Conservation (phyloP, 1,284 basidiomycete genomes). For the Ceratorhiza oryzae-sativae region DNA sequence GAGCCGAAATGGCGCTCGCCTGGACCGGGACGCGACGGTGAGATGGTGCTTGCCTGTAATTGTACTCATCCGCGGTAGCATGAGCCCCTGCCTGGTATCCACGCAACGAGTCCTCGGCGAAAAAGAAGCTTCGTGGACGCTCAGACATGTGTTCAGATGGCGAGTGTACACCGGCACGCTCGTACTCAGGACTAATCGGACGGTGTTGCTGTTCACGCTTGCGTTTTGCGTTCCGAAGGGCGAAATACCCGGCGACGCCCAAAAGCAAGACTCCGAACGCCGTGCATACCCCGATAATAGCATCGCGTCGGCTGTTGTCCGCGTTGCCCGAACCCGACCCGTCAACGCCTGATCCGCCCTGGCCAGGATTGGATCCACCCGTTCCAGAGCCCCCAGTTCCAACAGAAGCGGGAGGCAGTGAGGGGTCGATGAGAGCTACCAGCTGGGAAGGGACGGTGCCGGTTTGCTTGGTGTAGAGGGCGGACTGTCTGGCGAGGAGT, state of each 20-base stretch:
- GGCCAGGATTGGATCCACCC: constrained; percentile 42
- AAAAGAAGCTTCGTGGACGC: constrained; percentile 78
- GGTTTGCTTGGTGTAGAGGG: constrained; percentile 63
- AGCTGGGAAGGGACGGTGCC: constrained; percentile 53
- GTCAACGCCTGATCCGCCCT: constrained; percentile 44
- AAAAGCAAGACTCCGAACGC: constrained; percentile 75
- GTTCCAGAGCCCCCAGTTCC: constrained; percentile 47
- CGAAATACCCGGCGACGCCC: constrained; percentile 68
- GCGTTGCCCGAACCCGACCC: constrained; percentile 37
- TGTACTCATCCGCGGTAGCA: constrained; percentile 49
- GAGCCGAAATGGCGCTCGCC: constrained; percentile 66
- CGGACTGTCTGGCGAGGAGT: constrained; percentile 52
- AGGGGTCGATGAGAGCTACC: constrained; percentile 66
- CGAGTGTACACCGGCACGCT: constrained; percentile 51
- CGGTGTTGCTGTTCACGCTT: constrained; percentile 67
- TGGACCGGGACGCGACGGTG: constrained; percentile 61
- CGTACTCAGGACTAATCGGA: constrained; percentile 56
- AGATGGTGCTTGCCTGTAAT: constrained; percentile 50
- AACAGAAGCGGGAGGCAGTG: constrained; percentile 62
- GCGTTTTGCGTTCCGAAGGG: constrained; percentile 65
- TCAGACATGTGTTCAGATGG: constrained; percentile 47
- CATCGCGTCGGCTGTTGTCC: constrained; percentile 64
- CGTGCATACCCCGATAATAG: constrained; percentile 80
- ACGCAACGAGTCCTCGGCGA: constrained; percentile 77
- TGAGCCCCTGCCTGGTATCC: constrained; percentile 52